Evolutionary conservation across 495 filamentous ascomycete genomes (phyloP), one percentile per base, ranked within the genome.

Genomic region (Filosporella fistucella): DNA sequence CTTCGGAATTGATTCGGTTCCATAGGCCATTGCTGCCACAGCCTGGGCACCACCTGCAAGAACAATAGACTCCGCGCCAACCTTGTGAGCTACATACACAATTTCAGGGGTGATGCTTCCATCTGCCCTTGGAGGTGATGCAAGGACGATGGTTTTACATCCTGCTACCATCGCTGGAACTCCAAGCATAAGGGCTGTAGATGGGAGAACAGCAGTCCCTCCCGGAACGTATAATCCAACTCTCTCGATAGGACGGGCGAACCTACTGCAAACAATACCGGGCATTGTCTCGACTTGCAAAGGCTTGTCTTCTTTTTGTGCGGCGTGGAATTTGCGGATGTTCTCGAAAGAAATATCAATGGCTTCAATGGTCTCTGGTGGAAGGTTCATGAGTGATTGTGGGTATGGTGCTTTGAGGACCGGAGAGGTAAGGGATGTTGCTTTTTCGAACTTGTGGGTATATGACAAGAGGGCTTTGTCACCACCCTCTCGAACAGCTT

Each of bases 141-240:
- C 93, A 23, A 98, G 63, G 17, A 98, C 84, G 36, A 98, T 97
- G 65, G 82, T 90, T 64, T 89, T 81, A 75, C 93, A 98, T n/a
- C 93, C 94, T 11, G 93, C 93, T 3, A 96, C 93, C 81, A 93
- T 91, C 25, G 93, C 93, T 14, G 93, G 93, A 5, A 97, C 93
- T 60, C 93, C 93, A 21, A 98, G 77, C 93, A 98, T 98, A 58
- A 98, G 81, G 2, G 93, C 93, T 12, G 93, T 96, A 38, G 89
- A 95, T 3, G 93, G 93, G 12, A 98, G 77, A 11, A 98, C 93
- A 1, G 93, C 93, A 0, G 93, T 98, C 41, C 93, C 93, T 45
- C 93, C 93, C 8, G 93, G 93, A 8, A 98, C 82, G 63, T 98
- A 98, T 34, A 95, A 77, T 44, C 93, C 93, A 24, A 98, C 93